A percentile compares a stretch with the other conserved stretches of the same genome.
These are phyloP conservation scores for Magnusiomyces paraingens DNA, from an alignment of 1,139 yeast species.

Conservation along the genomic window DNA sequence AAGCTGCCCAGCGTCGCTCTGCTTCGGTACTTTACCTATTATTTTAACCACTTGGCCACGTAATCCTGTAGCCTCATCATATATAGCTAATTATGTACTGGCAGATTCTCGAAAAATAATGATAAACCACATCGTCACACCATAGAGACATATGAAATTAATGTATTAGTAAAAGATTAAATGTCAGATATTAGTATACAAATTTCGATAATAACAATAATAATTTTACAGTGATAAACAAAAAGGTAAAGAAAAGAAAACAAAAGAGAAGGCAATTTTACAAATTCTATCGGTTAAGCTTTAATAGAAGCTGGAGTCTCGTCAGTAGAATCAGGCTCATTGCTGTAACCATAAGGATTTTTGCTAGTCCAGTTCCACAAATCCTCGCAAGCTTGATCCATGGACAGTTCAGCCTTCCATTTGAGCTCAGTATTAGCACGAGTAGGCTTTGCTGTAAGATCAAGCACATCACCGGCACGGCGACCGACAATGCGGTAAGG, in stretches of 20 bases:
- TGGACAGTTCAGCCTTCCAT: conserved; percentile 54
- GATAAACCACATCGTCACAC: too few relatives aligned
- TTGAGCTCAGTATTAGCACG: conserved; percentile 60
- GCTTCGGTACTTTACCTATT: too few relatives aligned
- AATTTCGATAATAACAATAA: too few relatives aligned
- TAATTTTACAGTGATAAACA: not conserved
- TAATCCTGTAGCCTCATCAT: too few relatives aligned
- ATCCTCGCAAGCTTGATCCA: conserved; percentile 64
- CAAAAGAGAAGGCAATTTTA: not conserved
- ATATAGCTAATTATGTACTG: too few relatives aligned
- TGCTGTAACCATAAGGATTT: conserved; percentile 59
- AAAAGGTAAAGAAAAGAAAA: not conserved
- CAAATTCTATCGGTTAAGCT: not conserved
- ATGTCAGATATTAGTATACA: too few relatives aligned
- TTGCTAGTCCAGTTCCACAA: conserved; percentile 72
- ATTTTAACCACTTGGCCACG: too few relatives aligned
- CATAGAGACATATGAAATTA: too few relatives aligned
- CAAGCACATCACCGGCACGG: conserved; percentile 73
- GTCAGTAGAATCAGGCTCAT: conserved; percentile 13
- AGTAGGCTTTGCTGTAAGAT: conserved; percentile 64
- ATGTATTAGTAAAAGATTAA: too few relatives aligned
- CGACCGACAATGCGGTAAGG: conserved; percentile 62
- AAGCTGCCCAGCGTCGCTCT: too few relatives aligned
- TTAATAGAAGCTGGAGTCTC: conserved; percentile 1
- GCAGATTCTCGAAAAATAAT: too few relatives aligned